Conservation (phyloP, 352 stramenopile species). For the Globisporangium abappressorium region DNA sequence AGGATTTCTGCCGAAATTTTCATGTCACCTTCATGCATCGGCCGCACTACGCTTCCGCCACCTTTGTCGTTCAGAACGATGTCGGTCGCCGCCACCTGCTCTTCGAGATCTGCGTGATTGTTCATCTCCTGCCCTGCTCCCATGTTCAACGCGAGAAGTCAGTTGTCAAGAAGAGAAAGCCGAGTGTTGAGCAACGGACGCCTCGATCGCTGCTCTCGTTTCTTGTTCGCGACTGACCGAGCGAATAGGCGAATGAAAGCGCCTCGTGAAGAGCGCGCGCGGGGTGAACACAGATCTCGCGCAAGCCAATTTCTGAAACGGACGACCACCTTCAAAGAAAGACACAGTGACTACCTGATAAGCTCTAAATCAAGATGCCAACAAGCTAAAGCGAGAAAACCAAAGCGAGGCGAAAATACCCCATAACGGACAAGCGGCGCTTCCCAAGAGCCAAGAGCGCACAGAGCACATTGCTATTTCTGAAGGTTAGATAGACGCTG, state of each 20-base stretch:
- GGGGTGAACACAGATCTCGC: background rate
- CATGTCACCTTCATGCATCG: background rate
- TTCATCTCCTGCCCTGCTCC: background rate
- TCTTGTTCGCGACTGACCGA: slow-evolving; percentile 8
- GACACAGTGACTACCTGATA: background rate
- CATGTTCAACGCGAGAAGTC: background rate
- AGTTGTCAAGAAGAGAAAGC: too few species aligned
- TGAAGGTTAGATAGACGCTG: too few species aligned
- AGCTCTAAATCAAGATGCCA: background rate
- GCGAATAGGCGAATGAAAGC: slow-evolving; percentile 7
- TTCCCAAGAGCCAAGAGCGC: background rate
- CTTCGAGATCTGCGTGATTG: slow-evolving; percentile 1
- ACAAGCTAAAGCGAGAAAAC: background rate
- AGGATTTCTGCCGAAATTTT: background rate
- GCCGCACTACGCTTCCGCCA: background rate
- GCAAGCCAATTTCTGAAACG: slow-evolving; percentile 4
- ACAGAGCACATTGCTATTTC: too few species aligned
- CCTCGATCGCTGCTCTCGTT: background rate
- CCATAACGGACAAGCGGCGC: background rate
- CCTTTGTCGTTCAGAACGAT: slow-evolving; percentile 6
- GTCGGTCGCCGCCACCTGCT: slow-evolving; percentile 14
- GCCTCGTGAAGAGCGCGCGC: background rate
- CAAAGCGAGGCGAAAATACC: background rate
- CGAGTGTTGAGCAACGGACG: background rate
- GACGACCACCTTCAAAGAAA: background rate